Base-by-base conservation (phyloP, 345 rosid genomes). In the Populus pruinosa region DNA sequence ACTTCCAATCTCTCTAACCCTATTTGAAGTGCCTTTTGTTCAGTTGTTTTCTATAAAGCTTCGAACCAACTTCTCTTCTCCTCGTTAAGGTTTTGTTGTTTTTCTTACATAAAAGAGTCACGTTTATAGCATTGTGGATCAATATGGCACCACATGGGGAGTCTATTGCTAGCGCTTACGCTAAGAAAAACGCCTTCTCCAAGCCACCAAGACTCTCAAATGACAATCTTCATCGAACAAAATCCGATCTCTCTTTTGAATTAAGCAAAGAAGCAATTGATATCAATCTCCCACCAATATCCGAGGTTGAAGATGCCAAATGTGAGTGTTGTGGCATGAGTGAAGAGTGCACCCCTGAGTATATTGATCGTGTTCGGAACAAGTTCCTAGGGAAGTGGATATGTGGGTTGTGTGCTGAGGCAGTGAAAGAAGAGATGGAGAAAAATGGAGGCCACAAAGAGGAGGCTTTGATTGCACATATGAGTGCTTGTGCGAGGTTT, bases 251-350 rank as follows among this genome's bases (percentile, higher is more conserved):
- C 76, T 78, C 94, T 1, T 82, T 86, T 39, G 81, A 85, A 43
- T 79, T 89, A 10, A 84, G 81, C 80, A 87, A 88, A 70, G 90
- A 85, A 65, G 77, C 68, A 21, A 70, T 71, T 5, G 81, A 81
- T 2, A 6, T 64, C 23, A 78, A 64, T 16, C 73, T 82, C n/a
- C 74, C 82, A 13, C 81, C 90, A 1, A 92, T 93, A 73, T 89
- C 92, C 0, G 97, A 92, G 83, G 94, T 91, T 2, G 94, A 87
- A 81, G 90, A 90, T 67, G 92, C 92, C 11, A 90, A 91, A 79
- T 96, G 98, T 41, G 93, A 96, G 86, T 93, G 99, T 36, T 96
- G 99, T 39, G 97, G 94, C 38, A 90, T 96, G 96, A 84, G 82
- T 14, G 97, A 96, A 83, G 97, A 93, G 90, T 93, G 91, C 86